Conservation (phyloP, 345 rosid genomes). For the Nasturtium officinale region DNA sequence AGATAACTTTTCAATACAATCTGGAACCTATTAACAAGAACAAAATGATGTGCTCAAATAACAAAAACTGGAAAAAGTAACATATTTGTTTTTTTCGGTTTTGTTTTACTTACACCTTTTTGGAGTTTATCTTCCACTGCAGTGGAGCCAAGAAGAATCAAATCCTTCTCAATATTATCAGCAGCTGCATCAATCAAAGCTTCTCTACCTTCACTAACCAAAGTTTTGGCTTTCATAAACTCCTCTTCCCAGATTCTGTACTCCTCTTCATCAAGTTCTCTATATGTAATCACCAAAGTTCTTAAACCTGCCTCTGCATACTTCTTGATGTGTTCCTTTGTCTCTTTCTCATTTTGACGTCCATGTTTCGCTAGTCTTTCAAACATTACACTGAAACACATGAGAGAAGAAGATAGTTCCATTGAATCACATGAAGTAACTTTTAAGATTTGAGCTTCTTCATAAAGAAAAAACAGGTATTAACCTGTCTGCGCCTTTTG, state of each 20-base stretch:
- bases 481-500: slow-evolving; percentile 96
- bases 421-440: not conserved
- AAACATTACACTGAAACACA: slow-evolving; percentile 67
- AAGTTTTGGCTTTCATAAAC: slow-evolving; percentile 59
- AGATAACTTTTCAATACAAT: slow-evolving; percentile 77
- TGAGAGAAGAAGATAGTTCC: not conserved
- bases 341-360: slow-evolving; percentile 50
- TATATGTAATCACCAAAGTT: slow-evolving; percentile 71
- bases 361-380: slow-evolving; percentile 67
- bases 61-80: not conserved
- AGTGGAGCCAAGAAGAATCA: slow-evolving; percentile 89
- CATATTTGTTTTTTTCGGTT: not conserved
- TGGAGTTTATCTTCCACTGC: slow-evolving; percentile 96
- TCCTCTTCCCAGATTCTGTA: slow-evolving; percentile 60
- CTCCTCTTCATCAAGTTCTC: slow-evolving; percentile 68
- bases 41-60: not conserved
- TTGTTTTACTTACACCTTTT: slow-evolving; percentile 62
- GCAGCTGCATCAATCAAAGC: slow-evolving; percentile 56
- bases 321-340: slow-evolving; percentile 58
- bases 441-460: not conserved
- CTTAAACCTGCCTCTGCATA: slow-evolving; percentile 85
- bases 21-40: slow-evolving; percentile 61
- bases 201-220: slow-evolving; percentile 60
- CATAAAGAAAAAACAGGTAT: slow-evolving; percentile 17
- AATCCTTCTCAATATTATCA: slow-evolving; percentile 66